Conservation (phyloP, 768 basidiomycete species). For the Suillus occidentalis region DNA sequence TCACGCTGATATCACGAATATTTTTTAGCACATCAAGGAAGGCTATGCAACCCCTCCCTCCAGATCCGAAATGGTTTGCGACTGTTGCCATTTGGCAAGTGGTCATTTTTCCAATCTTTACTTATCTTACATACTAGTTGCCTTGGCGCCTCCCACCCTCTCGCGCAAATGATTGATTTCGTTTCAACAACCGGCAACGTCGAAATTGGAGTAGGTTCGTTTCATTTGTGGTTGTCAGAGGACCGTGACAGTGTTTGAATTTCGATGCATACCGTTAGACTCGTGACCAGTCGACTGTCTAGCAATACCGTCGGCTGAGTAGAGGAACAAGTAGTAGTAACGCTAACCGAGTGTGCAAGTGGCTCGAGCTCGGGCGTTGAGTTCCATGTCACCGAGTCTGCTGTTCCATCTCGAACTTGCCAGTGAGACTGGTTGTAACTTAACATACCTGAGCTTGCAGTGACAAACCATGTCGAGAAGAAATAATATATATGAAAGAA, state of each 20-base stretch:
- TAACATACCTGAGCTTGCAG: background rate
- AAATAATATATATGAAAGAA: conserved; percentile 2
- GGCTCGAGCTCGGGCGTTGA: background rate
- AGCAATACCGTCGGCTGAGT: no score
- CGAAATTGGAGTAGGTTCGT: background rate
- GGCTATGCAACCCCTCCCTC: background rate
- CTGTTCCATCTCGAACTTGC: background rate
- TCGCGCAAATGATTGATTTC: no score
- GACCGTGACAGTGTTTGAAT: background rate
- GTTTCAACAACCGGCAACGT: background rate
- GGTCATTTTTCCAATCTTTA: background rate
- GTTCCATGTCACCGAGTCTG: background rate
- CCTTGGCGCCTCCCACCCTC: background rate
- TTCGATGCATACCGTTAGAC: no score
- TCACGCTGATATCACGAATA: background rate
- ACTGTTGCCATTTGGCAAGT: background rate
- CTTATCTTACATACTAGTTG: background rate
- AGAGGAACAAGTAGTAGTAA: no score
- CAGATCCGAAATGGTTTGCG: background rate
- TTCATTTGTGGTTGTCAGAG: no score
- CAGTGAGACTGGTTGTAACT: background rate
- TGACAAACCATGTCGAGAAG: background rate
- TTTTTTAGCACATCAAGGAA: background rate
- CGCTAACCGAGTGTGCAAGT: background rate
- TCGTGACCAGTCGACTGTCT: no score